Percentiles rank a stretch among this genome's conserved stretches.
Evolutionary conservation across 1,284 basidiomycete species (phyloP).

Genomic region (Filobasidium uniguttulatum): DNA sequence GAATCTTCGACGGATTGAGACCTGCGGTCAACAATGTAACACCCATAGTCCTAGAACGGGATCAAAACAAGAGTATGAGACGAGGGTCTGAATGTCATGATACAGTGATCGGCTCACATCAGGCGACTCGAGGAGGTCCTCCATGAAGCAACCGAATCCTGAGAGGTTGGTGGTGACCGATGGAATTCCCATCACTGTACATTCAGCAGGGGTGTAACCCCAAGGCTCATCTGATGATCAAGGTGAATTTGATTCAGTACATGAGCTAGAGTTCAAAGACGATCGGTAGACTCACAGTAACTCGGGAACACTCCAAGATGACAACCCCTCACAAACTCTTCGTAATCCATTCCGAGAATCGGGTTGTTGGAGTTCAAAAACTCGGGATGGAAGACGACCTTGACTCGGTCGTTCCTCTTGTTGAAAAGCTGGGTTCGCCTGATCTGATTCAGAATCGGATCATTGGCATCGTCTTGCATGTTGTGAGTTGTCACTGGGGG

Average conservation of each 20-base stretch:
- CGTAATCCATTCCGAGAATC: conserved; percentile 90
- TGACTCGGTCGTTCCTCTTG: conserved; percentile 65
- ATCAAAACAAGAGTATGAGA: too few relatives aligned
- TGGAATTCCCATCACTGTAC: conserved; percentile 82
- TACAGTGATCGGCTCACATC: too few relatives aligned
- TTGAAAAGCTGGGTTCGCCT: conserved; percentile 89
- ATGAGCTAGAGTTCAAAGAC: background rate
- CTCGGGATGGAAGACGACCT: conserved; percentile 96
- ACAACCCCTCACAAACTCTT: conserved; percentile 95
- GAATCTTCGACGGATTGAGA: conserved; percentile 82
- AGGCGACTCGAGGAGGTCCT: conserved; percentile 89
- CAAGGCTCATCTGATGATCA: conserved; percentile 32
- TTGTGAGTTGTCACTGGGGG: conserved; percentile 95
- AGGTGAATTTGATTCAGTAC: background rate
- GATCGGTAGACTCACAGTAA: conserved; percentile 44
- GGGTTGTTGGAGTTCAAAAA: conserved; percentile 97
- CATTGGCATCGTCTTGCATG: conserved; percentile 82
- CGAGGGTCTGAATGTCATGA: too few relatives aligned
- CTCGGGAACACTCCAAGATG: conserved; percentile 96
- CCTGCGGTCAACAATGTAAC: conserved; percentile 90
- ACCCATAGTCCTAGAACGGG: conserved; percentile 56
- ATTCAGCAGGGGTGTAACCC: conserved; percentile 46
- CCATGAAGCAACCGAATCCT: conserved; percentile 97
- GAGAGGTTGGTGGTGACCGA: conserved; percentile 94
- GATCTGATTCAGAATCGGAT: conserved; percentile 91